Evolutionary conservation across 2,329 filamentous ascomycete species (phyloP).

Genomic region (Pseudogymnoascus sp.): DNA sequence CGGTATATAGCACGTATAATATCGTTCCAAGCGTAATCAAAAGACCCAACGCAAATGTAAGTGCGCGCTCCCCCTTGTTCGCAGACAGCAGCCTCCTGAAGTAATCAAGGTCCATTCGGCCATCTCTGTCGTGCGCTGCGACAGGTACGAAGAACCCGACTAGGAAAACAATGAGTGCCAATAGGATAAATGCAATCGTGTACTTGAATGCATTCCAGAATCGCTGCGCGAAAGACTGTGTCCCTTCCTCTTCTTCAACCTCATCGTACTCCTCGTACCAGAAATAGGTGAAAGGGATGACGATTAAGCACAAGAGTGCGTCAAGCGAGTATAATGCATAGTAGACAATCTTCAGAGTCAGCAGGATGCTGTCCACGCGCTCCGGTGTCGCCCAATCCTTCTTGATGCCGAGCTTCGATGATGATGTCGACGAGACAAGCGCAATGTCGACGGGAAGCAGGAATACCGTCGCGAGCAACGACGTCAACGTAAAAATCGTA

Average conservation of each 20-base stretch:
- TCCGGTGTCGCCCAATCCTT: constrained; percentile 91
- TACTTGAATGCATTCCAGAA: constrained; percentile 86
- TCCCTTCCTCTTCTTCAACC: constrained; percentile 71
- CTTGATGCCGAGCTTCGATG: constrained; percentile 66
- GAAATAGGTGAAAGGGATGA: constrained; percentile 95
- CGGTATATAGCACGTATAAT: constrained; percentile 82
- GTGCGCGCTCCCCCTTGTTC: constrained; percentile 84
- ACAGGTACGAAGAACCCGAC: constrained; percentile 91
- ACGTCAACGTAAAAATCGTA: constrained; percentile 77
- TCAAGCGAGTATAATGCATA: constrained; percentile 90
- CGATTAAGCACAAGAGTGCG: constrained; percentile 75
- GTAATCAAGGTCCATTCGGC: constrained; percentile 68
- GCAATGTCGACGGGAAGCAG: constrained; percentile 93
- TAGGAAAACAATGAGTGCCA: constrained; percentile 76
- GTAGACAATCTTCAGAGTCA: constrained; percentile 80
- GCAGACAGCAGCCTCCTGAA: constrained; percentile 77
- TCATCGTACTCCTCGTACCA: constrained; percentile 98
- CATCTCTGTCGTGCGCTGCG: constrained; percentile 43
- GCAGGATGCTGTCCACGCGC: constrained; percentile 66
- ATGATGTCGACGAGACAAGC: constrained; percentile 80
- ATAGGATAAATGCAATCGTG: constrained; percentile 71
- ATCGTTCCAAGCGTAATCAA: constrained; percentile 79
- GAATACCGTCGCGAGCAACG: constrained; percentile 83
- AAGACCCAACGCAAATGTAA: constrained; percentile 85
- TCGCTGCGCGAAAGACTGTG: constrained; percentile 59